Evolutionary conservation across 2,329 filamentous ascomycete genomes (phyloP).

Genomic region (Verticillium tricorpus): DNA sequence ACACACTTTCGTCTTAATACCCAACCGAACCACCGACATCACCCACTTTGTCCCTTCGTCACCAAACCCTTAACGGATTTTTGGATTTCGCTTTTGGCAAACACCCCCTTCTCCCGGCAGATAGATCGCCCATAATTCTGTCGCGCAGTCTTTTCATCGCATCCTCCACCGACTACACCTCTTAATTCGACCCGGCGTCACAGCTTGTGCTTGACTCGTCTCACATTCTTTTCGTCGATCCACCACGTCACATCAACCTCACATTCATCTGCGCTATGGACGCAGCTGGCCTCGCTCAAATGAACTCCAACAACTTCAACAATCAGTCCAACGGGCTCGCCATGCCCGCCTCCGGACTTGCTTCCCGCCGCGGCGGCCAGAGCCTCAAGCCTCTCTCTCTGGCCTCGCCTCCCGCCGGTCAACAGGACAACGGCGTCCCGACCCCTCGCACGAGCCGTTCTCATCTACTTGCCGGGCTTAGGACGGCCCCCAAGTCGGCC

Average conservation of each 20-base stretch:
- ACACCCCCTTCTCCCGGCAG: conserved; percentile 1
- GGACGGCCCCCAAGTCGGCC: conserved; percentile 87
- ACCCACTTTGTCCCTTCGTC: neutral
- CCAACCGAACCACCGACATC: neutral
- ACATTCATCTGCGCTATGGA: conserved; percentile 57
- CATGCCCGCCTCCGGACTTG: conserved; percentile 75
- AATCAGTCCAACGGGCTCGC: conserved; percentile 63
- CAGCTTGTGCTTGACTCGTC: conserved; percentile 10
- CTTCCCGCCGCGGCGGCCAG: conserved; percentile 76
- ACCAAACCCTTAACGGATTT: conserved; percentile 10
- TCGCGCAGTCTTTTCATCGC: neutral
- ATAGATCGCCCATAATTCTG: neutral
- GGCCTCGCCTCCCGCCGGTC: conserved; percentile 64
- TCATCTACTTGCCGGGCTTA: conserved; percentile 86
- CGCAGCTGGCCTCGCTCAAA: conserved; percentile 99
- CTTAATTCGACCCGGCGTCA: conserved; percentile 14
- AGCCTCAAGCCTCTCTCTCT: conserved; percentile 88
- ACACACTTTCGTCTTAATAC: neutral
- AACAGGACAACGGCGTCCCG: conserved; percentile 62
- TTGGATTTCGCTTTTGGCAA: conserved; percentile 22
- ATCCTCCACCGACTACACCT: neutral
- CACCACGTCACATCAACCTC: conserved; percentile 6
- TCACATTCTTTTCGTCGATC: conserved; percentile 6
- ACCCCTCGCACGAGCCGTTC: conserved; percentile 93
- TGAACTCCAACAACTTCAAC: conserved; percentile 83